Evolutionary conservation across 148 eudicot genomes (phyloP).

Genomic region (Camellia lanceoleosa): DNA sequence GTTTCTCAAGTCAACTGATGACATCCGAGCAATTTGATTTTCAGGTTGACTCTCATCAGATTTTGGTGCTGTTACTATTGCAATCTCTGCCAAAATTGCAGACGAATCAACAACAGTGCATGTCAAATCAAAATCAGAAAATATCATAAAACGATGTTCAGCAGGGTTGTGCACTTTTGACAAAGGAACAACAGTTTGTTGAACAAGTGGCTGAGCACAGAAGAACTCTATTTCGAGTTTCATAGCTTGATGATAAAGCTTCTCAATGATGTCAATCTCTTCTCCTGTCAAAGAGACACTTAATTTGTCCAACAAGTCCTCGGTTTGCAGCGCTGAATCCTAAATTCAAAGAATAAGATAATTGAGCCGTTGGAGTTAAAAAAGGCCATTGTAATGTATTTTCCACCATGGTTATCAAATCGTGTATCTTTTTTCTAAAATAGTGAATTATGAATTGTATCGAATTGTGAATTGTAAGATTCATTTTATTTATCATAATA

Average conservation of each 20-base stretch:
- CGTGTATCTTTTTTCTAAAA: too few species aligned
- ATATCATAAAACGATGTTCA: constrained; percentile 48
- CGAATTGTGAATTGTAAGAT: too few species aligned
- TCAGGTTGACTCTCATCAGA: constrained; percentile 58
- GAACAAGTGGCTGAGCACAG: constrained; percentile 63
- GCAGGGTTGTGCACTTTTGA: constrained; percentile 39
- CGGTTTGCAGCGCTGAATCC: constrained; percentile 70
- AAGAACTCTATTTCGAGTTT: constrained; percentile 82
- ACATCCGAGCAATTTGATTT: constrained; percentile 56
- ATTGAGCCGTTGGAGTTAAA: constrained; percentile 17
- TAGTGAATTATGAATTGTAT: too few species aligned
- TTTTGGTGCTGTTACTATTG: constrained; percentile 76
- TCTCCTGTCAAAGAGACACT: constrained; percentile 88
- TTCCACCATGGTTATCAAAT: not conserved
- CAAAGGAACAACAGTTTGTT: constrained; percentile 70
- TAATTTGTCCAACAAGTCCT: constrained; percentile 81
- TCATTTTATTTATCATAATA: too few species aligned
- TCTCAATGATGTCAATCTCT: constrained; percentile 84
- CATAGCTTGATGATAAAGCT: constrained; percentile 91
- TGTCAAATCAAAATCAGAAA: constrained; percentile 96
- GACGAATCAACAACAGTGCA: constrained; percentile 94
- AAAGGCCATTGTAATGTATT: not conserved
- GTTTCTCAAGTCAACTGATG: constrained; percentile 64
- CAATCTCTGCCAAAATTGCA: constrained; percentile 88
- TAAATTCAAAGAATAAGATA: constrained; percentile 28